These are phyloP conservation scores for Microcyclospora tardicrescens DNA, from an alignment of 2,329 filamentous ascomycete species.

Conservation along the genomic window DNA sequence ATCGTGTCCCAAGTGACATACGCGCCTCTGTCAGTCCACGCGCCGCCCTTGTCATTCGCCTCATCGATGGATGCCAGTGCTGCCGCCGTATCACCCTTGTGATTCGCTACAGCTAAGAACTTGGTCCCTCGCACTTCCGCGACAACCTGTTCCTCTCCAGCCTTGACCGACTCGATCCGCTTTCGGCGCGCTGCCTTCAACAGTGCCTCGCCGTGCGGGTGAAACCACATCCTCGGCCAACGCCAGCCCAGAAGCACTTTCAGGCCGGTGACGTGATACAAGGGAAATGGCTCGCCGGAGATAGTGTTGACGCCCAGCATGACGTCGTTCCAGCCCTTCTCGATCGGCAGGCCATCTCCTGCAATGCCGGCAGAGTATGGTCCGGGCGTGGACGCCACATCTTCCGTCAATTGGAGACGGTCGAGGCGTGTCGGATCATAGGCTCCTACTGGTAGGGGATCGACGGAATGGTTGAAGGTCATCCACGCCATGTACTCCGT, in stretches of 20 bases:
- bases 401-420: conserved; percentile 3
- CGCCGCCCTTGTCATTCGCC: neutral
- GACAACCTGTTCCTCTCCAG: neutral
- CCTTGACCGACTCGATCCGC: neutral
- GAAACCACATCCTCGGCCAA: conserved; percentile 16
- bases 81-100: too few relatives aligned
- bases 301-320: conserved; percentile 7
- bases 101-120: neutral
- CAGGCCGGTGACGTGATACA: conserved; percentile 15
- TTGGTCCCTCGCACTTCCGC: neutral
- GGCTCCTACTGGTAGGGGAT: conserved; percentile 8
- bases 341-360: conserved; percentile 1
- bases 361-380: conserved; percentile 1
- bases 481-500: conserved; percentile 9
- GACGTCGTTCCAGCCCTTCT: conserved; percentile 4
- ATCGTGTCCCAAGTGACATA: neutral
- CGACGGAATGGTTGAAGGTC: conserved; percentile 10
- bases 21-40: neutral
- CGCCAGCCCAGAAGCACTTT: conserved; percentile 17
- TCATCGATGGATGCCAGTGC: too few relatives aligned
- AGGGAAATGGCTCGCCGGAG: conserved; percentile 5
- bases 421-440: conserved; percentile 3
- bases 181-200: neutral
- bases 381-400: conserved; percentile 2
- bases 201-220: neutral